Conservation (phyloP, 2,329 filamentous ascomycete species). For the Fusarium circinatum region DNA sequence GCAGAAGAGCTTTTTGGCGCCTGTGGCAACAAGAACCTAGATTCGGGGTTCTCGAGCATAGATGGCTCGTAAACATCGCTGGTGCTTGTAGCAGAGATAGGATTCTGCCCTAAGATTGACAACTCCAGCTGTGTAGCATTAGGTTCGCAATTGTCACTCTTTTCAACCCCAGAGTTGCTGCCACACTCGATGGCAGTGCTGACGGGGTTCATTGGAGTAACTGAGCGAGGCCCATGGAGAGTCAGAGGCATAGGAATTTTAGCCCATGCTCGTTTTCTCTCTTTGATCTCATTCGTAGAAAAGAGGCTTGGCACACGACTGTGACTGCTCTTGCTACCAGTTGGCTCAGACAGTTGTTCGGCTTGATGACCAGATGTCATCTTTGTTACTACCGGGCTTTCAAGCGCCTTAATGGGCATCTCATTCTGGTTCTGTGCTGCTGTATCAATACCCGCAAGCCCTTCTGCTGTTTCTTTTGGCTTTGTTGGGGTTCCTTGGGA, state of each 20-base stretch:
- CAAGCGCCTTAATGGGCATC: background rate
- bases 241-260: constrained; percentile 49
- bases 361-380: background rate
- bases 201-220: constrained; percentile 4
- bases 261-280: constrained; percentile 47
- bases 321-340: background rate
- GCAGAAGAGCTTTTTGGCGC: background rate
- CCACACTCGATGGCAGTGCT: background rate
- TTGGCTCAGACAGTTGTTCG: background rate
- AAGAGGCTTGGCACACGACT: constrained; percentile 37
- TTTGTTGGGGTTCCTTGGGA: background rate
- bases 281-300: constrained; percentile 47
- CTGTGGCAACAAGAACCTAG: background rate
- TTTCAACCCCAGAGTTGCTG: background rate
- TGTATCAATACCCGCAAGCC: background rate
- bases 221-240: constrained; percentile 29
- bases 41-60: background rate
- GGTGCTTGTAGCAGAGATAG: constrained; percentile 18
- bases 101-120: constrained; percentile 21
- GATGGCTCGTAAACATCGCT: constrained; percentile 17
- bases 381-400: background rate
- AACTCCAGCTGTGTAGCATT: constrained; percentile 6
- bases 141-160: constrained; percentile 4
- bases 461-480: background rate
- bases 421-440: background rate